Evolutionary conservation across 2,329 filamentous ascomycete species (phyloP), one percentile per base, ranked within the genome.

Genomic region (Xylariaceae sp.): DNA sequence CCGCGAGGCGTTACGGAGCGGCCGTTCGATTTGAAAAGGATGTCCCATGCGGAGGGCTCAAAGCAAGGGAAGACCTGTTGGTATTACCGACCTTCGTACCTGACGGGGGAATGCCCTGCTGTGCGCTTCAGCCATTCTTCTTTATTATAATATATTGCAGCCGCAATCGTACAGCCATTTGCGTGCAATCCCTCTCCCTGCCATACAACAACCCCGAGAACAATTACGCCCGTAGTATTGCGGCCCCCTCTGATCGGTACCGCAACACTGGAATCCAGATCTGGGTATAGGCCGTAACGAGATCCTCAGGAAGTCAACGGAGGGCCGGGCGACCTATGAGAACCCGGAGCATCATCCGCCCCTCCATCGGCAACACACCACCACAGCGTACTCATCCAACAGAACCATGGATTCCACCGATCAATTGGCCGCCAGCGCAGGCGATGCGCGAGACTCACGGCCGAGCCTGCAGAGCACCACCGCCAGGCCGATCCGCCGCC

Each of bases 401-500:
- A 25, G 40, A 36, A 40, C n/a, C 22, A 53, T 53, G 51, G 45
- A 51, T 41, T 21, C 45, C 23, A 32, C 45, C 7, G 45, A 47
- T 25, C 46, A 42, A 21, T 38, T 39, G 39, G 39, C 45, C 38
- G 43, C 22, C 20, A 35, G 22, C 23, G 37, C 14, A 12, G 37
- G 37, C 37, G 37, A 22, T 23, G 37, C 19, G 19, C 42, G 40
- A 36, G 52, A 52, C 40, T 53, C 58, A 40, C 54, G 54, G 46
- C 47, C 44, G 23, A 47, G 42, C 33, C 51, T 46, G 44, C 57
- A 58, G 37, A 35, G 58, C 27, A 32, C n/a, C n/a, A n/a, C n/a
- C n/a, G n/a, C 27, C 38, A 73, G 68, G 49, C 71, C 71, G 3
- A 77, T 81, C 48, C 73, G 78, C 23, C 71, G 82, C 36, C 72